Base-by-base conservation (phyloP, 2,329 filamentous ascomycete species). In the Hypoxylon rubiginosum region DNA sequence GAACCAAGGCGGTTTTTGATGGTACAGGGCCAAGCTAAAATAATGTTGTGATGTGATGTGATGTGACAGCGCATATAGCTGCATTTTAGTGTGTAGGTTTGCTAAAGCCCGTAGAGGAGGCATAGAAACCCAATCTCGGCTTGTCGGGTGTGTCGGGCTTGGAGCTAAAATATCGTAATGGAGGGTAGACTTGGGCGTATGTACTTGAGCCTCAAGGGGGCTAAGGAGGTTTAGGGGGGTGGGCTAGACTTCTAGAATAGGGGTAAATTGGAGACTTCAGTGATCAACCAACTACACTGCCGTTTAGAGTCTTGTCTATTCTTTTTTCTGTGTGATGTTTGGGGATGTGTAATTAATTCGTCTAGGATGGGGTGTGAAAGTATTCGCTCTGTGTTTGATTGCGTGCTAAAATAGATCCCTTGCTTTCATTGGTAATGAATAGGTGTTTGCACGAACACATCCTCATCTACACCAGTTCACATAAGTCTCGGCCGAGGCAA, bases 21-120 rank as follows among this genome's bases (percentile, higher is more conserved):
- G 36, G 9, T 39, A 19, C 6, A 26, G n/a, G 21, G 32, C 45
- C 30, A 21, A 63, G n/a, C n/a, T n/a, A n/a, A n/a, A n/a, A n/a
- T n/a, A n/a, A n/a, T n/a, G n/a, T n/a, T n/a, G n/a, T 63, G 45
- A 53, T 48, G 62, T 17, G 46, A 30, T 53, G 46, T 46, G 52
- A 46, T 13, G 52, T 21, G 24, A 17, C 15, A 56, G 28, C 34
- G 34, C 34, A n/a, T n/a, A 36, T 36, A 36, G 11, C 6, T 13
- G 34, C 13, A 15, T 15, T 13, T 15, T 36, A 13, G 46, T 28
- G n/a, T 32, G n/a, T 51, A 34, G 28, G 48, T 32, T 51, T 48
- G 26, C 26, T 17, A 17, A n/a, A 7, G 13, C 9, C 15, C 30
- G 26, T 32, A 51, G 28, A 51, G 28, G 48, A 51, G 49, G 49